These are phyloP conservation scores for Emydomyces testavorans DNA, from an alignment of 2,329 filamentous ascomycete species.

Conservation along the genomic window DNA sequence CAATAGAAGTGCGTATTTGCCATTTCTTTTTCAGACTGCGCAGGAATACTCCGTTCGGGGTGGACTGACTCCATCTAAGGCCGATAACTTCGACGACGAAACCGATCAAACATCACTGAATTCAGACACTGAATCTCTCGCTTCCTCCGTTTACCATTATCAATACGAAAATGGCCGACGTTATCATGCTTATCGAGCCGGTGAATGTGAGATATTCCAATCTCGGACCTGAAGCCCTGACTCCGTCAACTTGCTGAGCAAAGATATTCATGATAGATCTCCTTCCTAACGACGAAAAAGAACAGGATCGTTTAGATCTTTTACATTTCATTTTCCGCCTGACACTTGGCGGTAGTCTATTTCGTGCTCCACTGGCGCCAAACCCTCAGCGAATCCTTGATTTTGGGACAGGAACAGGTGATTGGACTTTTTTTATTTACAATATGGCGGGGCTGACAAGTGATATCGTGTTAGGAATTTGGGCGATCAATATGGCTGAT, in stretches of 20 bases:
- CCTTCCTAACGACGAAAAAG: slow-evolving; percentile 15
- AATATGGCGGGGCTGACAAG: background rate
- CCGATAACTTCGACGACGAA: background rate
- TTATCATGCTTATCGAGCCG: slow-evolving; percentile 12
- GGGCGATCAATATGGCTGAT: slow-evolving; percentile 39
- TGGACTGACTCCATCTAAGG: background rate
- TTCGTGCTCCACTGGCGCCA: slow-evolving; percentile 28
- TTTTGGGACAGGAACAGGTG: slow-evolving; percentile 36
- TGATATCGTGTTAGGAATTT: slow-evolving; percentile 19
- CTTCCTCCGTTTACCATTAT: slow-evolving; percentile 15
- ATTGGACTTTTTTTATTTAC: slow-evolving; percentile 17
- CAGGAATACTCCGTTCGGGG: background rate
- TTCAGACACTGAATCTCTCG: slow-evolving; percentile 9
- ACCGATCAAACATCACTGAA: background rate
- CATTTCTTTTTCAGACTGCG: no score
- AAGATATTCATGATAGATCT: background rate
- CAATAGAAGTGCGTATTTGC: background rate
- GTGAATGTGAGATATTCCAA: slow-evolving; percentile 10
- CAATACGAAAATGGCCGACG: slow-evolving; percentile 13
- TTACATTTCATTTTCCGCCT: slow-evolving; percentile 45
- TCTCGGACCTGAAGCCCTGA: background rate
- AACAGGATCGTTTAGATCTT: slow-evolving; percentile 30
- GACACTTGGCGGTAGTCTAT: slow-evolving; percentile 30
- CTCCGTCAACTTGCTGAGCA: background rate
- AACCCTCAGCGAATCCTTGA: slow-evolving; percentile 37